phyloP scores from a whole-genome alignment of 2,329 filamentous ascomycete species.

The Phialophora macrospora region DNA sequence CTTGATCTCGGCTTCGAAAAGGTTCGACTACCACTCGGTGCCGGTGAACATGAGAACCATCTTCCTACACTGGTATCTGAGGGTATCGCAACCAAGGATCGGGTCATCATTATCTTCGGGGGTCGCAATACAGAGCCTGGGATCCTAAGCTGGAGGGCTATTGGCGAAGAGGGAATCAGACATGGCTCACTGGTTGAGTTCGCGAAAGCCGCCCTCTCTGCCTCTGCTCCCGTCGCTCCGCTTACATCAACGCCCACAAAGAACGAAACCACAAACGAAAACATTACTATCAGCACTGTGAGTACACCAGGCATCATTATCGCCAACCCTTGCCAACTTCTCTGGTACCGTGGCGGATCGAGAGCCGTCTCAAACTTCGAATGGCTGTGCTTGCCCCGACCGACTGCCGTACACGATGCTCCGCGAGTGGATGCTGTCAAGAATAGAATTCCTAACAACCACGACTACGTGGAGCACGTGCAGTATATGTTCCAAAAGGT shows the following conservation, averaged over 20 bases:
- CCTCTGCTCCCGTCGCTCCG: slow-evolving; percentile 41
- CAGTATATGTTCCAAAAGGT: slow-evolving; percentile 69
- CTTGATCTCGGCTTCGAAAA: slow-evolving; percentile 63
- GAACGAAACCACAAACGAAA: background rate
- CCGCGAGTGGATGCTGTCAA: slow-evolving; percentile 57
- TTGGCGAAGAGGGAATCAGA: slow-evolving; percentile 68
- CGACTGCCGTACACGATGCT: slow-evolving; percentile 65
- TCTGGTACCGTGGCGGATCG: slow-evolving; percentile 72
- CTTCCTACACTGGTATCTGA: slow-evolving; percentile 70
- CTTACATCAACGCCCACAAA: background rate
- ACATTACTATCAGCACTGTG: slow-evolving; percentile 40
- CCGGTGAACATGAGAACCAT: slow-evolving; percentile 56
- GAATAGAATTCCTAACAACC: slow-evolving; percentile 69
- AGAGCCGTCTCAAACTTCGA: slow-evolving; percentile 64
- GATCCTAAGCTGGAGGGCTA: slow-evolving; percentile 71
- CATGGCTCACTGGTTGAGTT: slow-evolving; percentile 73
- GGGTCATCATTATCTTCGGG: slow-evolving; percentile 75
- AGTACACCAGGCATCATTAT: slow-evolving; percentile 66
- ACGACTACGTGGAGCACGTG: slow-evolving; percentile 65
- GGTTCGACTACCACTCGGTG: slow-evolving; percentile 65
- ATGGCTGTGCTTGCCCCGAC: slow-evolving; percentile 65
- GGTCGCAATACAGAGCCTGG: slow-evolving; percentile 74
- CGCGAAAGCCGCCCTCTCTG: slow-evolving; percentile 55
- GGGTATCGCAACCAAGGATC: slow-evolving; percentile 61
- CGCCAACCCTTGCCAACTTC: slow-evolving; percentile 75